A percentile compares a stretch with the other conserved stretches of the same genome.
Conservation (phyloP, 148 eudicot species). For the Cornus controversa region DNA sequence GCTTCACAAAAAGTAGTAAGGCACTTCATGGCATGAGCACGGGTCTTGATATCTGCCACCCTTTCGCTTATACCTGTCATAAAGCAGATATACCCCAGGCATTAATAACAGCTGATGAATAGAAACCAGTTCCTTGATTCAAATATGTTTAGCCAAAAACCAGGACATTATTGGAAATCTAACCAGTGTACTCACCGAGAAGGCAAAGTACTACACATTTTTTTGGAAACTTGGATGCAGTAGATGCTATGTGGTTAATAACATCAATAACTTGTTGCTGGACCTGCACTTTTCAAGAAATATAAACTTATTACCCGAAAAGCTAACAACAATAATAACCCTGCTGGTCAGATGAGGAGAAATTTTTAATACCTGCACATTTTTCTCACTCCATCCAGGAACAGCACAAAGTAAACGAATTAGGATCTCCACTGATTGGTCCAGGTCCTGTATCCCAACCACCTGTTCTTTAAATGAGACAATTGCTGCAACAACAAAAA, state of each 20-base stretch:
- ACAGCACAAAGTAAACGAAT: slow-evolving; percentile 86
- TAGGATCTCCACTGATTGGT: slow-evolving; percentile 85
- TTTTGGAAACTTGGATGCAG: slow-evolving; percentile 83
- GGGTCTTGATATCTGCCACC: slow-evolving; percentile 97
- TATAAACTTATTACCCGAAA: not conserved
- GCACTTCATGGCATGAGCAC: slow-evolving; percentile 93
- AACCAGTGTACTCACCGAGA: slow-evolving; percentile 47
- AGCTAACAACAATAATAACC: not conserved
- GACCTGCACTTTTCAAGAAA: slow-evolving; percentile 57
- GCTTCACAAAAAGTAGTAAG: slow-evolving; percentile 87
- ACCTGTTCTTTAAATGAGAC: slow-evolving; percentile 86
- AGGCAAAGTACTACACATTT: slow-evolving; percentile 98
- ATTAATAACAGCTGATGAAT: not conserved
- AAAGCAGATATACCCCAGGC: slow-evolving; percentile 5
- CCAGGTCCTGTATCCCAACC: slow-evolving; percentile 64
- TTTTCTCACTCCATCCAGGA: slow-evolving; percentile 99
- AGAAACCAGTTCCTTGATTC: not conserved
- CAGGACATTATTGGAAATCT: not conserved
- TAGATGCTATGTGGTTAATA: slow-evolving; percentile 69
- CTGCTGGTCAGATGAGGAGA: not conserved
- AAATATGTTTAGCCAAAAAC: not conserved
- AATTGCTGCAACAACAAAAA: slow-evolving; percentile 58
- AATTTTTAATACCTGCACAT: slow-evolving; percentile 67
- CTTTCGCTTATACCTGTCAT: slow-evolving; percentile 81
- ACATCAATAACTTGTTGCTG: slow-evolving; percentile 96